Base-by-base conservation (phyloP, 805 yeast species). In the Saturnispora dispora region DNA sequence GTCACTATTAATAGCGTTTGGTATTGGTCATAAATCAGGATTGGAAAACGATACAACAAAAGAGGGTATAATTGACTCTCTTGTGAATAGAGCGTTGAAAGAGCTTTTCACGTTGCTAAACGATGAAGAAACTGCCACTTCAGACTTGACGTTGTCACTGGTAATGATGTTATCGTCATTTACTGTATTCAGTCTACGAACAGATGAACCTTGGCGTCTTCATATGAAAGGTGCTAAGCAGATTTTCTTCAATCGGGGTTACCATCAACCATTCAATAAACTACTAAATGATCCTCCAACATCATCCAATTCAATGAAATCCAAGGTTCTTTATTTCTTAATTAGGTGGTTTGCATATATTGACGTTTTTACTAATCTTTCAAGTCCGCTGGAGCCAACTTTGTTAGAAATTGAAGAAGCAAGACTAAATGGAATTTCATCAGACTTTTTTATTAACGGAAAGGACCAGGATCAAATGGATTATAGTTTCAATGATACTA, bases 201-300 rank as follows among this genome's bases (percentile, higher is more conserved):
- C 69, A 53, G 71, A 69, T 54, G 37, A 35, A 15, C 69, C 75
- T 45, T 86, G 88, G 79, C 71, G 81, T 59, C 76, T 82, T 1
- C 93, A 85, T 61, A 68, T 79, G 48, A 70, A 74, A 36, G 89
- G 89, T 0, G 89, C 90, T 0, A 70, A 79, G 52, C 84, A 81
- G 58, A 81, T 84, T 39, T 71, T 83, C 23, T 60, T 74, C 52
- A 76, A 82, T 33, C 61, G 85, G 54, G 76, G 78, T 13, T 63
- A 72, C 42, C 63, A 68, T 20, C 67, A 64, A 48, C 71, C 72
- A 2, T 63, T 65, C 41, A 58, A 53, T 45, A 60, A 60, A 52
- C 45, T 60, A 36, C 36, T 56, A 41, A 48, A 52, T 10, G 69
- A 66, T 37, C 45, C 55, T 33, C 56, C 53, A 41, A 32, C 36